Percentiles rank a stretch among this genome's conserved stretches.
These are phyloP conservation scores for Pseudogymnoascus sp. DNA, from an alignment of 2,329 filamentous ascomycete species.

Conservation along the genomic window DNA sequence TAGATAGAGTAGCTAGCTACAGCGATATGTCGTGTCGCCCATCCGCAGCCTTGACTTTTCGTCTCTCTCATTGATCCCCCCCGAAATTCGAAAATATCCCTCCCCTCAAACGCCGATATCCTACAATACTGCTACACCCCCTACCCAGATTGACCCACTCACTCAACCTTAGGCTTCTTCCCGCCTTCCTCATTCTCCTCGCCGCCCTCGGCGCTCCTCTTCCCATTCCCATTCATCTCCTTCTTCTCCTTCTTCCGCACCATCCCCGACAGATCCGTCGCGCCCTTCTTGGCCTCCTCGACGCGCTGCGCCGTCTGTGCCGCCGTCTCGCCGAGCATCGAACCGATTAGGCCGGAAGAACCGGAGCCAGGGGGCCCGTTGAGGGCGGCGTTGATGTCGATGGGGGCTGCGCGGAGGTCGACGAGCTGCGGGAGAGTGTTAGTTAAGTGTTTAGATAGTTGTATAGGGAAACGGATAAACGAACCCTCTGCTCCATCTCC, in stretches of 20 bases:
- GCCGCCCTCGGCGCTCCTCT: constrained; percentile 45
- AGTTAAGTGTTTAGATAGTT: constrained; percentile 14
- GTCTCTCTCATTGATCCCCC: not conserved
- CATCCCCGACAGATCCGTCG: constrained; percentile 66
- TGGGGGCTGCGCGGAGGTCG: constrained; percentile 59
- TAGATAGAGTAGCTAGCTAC: not conserved
- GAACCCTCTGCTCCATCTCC: constrained; percentile 70
- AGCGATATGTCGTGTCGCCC: not conserved
- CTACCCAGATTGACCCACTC: not conserved
- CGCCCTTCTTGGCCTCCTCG: constrained; percentile 65
- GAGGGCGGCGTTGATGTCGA: constrained; percentile 50
- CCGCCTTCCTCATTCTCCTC: constrained; percentile 29
- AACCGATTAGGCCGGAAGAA: constrained; percentile 53
- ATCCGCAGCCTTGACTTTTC: not conserved
- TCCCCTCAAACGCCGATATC: not conserved
- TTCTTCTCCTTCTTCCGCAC: constrained; percentile 55
- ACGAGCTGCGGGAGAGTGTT: constrained; percentile 42
- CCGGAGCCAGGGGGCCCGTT: constrained; percentile 42
- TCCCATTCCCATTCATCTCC: constrained; percentile 32
- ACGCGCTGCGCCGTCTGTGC: constrained; percentile 55
- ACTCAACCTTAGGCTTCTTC: constrained; percentile 28
- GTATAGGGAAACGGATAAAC: constrained; percentile 22
- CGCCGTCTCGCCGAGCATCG: constrained; percentile 54
- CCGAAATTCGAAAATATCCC: not conserved
- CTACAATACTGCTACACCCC: not conserved